These are phyloP conservation scores for Dunaliella primolecta DNA, from an alignment of 139 green algal species.

Conservation along the genomic window DNA sequence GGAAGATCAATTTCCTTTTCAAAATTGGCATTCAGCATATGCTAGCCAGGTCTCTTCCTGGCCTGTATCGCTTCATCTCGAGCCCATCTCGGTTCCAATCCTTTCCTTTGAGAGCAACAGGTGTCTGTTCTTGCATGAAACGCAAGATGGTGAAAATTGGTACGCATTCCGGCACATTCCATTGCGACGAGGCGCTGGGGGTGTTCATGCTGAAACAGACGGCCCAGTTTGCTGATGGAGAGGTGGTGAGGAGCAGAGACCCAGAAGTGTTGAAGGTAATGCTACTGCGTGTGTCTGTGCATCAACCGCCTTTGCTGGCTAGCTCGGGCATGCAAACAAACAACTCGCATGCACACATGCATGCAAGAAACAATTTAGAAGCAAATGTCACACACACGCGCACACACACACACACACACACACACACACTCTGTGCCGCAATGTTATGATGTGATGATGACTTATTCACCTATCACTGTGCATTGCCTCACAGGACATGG, in stretches of 20 bases:
- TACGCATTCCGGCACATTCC: slow-evolving; percentile 92
- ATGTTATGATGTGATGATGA: neutral
- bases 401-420: neutral
- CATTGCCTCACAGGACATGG: slow-evolving; percentile 36
- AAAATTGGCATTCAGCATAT: too few species aligned
- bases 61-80: too few species aligned
- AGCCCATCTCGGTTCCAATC: too few species aligned
- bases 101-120: too few species aligned
- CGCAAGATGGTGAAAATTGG: slow-evolving; percentile 58
- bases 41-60: too few species aligned
- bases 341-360: neutral
- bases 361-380: neutral
- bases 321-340: neutral
- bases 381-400: neutral
- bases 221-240: slow-evolving; percentile 43
- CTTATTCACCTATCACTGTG: neutral
- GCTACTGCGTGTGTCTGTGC: neutral
- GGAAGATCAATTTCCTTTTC: too few species aligned
- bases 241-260: slow-evolving; percentile 75
- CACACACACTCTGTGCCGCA: neutral
- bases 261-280: slow-evolving; percentile 61
- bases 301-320: too few species aligned
- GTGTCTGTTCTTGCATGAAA: slow-evolving; percentile 19
- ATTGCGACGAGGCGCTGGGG: slow-evolving; percentile 96
- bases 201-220: slow-evolving; percentile 83